phyloP scores from a whole-genome alignment of 83 land plant genomes.

The Picea abies region DNA sequence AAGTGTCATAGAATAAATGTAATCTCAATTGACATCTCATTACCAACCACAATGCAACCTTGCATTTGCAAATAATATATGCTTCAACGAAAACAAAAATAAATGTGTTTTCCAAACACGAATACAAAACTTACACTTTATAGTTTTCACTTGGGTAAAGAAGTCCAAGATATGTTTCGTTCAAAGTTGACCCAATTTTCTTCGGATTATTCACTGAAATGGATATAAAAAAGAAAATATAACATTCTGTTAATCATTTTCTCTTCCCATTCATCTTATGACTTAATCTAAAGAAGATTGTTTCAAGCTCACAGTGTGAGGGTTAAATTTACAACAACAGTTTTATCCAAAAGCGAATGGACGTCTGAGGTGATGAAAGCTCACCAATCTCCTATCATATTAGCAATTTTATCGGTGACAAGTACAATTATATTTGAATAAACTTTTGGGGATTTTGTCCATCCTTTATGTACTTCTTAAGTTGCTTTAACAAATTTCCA shows the following conservation, averaged over 20 bases:
- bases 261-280: not conserved
- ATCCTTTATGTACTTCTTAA: not conserved
- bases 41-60: not conserved
- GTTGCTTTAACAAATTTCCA: no score
- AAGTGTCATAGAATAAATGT: slow-evolving; percentile 17
- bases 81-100: slow-evolving; percentile 1
- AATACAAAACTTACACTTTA: slow-evolving; percentile 77
- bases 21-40: not conserved
- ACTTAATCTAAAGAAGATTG: not conserved
- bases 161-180: slow-evolving; percentile 94
- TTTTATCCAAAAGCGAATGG: no score
- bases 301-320: not conserved
- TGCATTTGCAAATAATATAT: no score
- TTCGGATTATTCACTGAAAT: slow-evolving; percentile 88
- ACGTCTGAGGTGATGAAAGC: not conserved
- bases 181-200: slow-evolving; percentile 76
- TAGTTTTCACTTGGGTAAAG: slow-evolving; percentile 96
- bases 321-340: not conserved
- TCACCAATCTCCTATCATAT: not conserved
- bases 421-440: no score
- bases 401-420: not conserved
- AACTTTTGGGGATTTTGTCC: not conserved
- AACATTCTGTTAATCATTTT: not conserved
- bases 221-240: not conserved
- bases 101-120: not conserved